Percentiles rank a stretch among this genome's conserved stretches.
phyloP scores from a whole-genome alignment of 495 filamentous ascomycete genomes.

The Penicillium paradoxum region DNA sequence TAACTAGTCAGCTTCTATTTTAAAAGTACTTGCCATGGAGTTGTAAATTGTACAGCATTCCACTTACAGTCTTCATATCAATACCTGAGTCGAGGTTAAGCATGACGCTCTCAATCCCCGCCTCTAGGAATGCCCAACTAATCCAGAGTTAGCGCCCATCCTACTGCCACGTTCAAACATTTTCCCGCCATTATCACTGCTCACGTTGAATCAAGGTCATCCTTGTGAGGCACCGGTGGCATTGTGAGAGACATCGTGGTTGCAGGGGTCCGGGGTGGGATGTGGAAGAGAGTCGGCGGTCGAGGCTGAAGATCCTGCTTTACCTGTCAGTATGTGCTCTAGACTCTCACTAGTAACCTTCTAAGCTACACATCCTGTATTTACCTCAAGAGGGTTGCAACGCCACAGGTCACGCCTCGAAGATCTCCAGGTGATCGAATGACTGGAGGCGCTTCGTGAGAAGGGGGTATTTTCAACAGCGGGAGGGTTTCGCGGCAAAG shows the following conservation, averaged over 20 bases:
- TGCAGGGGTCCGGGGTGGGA: constrained; percentile 10
- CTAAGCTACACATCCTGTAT: neutral
- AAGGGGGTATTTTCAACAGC: neutral
- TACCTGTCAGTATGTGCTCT: neutral
- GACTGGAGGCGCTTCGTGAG: neutral
- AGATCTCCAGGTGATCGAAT: neutral
- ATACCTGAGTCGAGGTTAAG: constrained; percentile 81
- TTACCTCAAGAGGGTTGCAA: constrained; percentile 10
- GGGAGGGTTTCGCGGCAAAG: neutral
- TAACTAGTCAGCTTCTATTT: constrained; percentile 9
- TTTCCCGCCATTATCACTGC: constrained; percentile 25
- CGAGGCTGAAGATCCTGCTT: neutral
- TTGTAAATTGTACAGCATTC: neutral
- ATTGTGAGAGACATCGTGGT: constrained; percentile 35
- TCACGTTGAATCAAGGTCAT: constrained; percentile 80
- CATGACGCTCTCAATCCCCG: constrained; percentile 89
- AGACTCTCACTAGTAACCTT: neutral
- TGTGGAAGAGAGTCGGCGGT: neutral
- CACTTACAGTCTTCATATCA: constrained; percentile 81
- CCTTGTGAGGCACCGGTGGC: constrained; percentile 59
- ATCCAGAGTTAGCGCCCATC: constrained; percentile 13
- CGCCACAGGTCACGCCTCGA: constrained; percentile 21
- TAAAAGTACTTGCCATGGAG: neutral
- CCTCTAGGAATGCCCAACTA: constrained; percentile 86
- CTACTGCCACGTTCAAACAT: neutral